Percentiles rank a stretch among this genome's conserved stretches.
phyloP scores from a whole-genome alignment of 1,284 basidiomycete genomes.

The Ceratobasidium sp. region DNA sequence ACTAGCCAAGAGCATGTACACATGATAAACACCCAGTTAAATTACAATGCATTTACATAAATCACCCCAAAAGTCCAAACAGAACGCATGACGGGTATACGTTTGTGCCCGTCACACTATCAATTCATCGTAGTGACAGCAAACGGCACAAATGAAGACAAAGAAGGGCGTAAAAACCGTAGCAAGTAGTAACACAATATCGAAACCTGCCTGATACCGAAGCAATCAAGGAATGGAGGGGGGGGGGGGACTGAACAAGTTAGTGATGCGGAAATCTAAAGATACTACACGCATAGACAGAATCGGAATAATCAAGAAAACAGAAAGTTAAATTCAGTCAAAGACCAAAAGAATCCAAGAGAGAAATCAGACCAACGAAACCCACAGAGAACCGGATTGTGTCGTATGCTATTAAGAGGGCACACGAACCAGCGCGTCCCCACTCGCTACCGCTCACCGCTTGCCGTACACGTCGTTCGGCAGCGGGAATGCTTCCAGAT shows the following conservation, averaged over 20 bases:
- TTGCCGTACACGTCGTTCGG: conserved; percentile 9
- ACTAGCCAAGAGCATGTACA: no score
- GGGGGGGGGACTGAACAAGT: no score
- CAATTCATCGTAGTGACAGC: conserved; percentile 36
- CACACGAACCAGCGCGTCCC: conserved; percentile 37
- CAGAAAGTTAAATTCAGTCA: neutral
- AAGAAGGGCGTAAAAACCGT: conserved; percentile 1
- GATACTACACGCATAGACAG: conserved; percentile 21
- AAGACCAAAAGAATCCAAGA: neutral
- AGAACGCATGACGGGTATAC: conserved; percentile 11
- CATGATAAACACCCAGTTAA: no score
- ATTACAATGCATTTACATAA: neutral
- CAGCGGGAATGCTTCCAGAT: conserved; percentile 78
- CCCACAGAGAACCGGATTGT: neutral
- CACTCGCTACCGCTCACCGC: neutral
- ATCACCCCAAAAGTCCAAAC: neutral
- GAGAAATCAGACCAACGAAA: neutral
- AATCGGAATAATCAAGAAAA: neutral
- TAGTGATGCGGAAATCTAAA: neutral
- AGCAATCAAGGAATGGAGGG: neutral
- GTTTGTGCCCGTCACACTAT: conserved; percentile 28
- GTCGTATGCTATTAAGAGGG: conserved; percentile 11
- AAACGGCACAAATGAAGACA: conserved; percentile 17
- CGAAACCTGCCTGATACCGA: neutral
- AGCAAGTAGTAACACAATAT: conserved; percentile 20